These are phyloP conservation scores for Trametes meyenii DNA, from an alignment of 768 basidiomycete genomes.

Conservation along the genomic window DNA sequence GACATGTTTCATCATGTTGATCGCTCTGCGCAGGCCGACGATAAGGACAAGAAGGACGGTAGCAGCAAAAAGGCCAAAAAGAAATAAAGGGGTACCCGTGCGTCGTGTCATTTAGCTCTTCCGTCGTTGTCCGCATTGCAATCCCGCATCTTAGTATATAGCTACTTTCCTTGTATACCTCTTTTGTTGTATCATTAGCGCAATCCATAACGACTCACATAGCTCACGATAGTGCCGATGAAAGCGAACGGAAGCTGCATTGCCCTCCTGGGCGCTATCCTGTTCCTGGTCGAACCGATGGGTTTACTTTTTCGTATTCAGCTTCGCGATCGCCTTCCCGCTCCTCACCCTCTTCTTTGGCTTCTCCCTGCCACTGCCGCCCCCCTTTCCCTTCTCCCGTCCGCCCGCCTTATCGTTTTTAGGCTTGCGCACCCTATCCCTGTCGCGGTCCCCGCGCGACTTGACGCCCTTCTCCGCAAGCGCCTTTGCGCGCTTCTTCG, in stretches of 20 bases:
- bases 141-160: not conserved
- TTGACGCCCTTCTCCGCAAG: slow-evolving; percentile 47
- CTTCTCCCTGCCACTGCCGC: slow-evolving; percentile 35
- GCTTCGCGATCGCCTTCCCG: slow-evolving; percentile 53
- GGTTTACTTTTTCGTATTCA: slow-evolving; percentile 59
- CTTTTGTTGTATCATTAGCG: slow-evolving; percentile 26
- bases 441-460: slow-evolving; percentile 35
- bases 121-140: not conserved
- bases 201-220: not conserved
- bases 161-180: slow-evolving; percentile 17
- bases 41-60: slow-evolving; percentile 39
- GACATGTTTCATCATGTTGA: too few relatives aligned
- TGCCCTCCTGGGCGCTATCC: too few relatives aligned
- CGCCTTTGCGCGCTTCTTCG: slow-evolving; percentile 84
- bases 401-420: slow-evolving; percentile 43
- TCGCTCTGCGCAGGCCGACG: slow-evolving; percentile 25
- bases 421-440: slow-evolving; percentile 38
- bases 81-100: slow-evolving; percentile 32
- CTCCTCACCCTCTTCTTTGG: slow-evolving; percentile 53
- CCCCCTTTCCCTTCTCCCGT: slow-evolving; percentile 36
- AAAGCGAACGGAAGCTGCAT: too few relatives aligned
- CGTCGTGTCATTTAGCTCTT: not conserved
- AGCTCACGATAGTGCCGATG: not conserved
- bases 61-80: slow-evolving; percentile 47
- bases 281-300: too few relatives aligned